Conservation (phyloP, 306 rosid species). For the Malus sieversii region DNA sequence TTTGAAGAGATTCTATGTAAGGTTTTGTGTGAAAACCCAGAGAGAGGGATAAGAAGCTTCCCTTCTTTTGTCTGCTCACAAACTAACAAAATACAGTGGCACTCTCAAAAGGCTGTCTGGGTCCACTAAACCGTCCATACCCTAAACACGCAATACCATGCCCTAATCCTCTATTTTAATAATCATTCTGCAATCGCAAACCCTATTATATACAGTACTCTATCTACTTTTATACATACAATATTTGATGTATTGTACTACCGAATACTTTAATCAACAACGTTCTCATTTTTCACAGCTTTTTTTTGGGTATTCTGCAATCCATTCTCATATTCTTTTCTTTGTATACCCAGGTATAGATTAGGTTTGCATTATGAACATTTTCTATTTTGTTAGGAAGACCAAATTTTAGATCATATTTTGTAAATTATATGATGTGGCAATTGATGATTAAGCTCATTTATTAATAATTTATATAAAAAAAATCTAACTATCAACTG, state of each 20-base stretch:
- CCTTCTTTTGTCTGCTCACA: slow-evolving; percentile 98
- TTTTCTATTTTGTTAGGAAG: not conserved
- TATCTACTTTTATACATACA: not conserved
- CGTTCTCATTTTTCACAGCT: not conserved
- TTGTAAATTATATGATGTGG: too few relatives aligned
- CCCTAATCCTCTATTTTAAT: not conserved
- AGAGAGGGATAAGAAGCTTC: slow-evolving; percentile 83
- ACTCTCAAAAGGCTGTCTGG: slow-evolving; percentile 44
- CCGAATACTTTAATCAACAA: not conserved
- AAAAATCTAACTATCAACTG: too few relatives aligned
- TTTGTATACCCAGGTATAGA: not conserved
- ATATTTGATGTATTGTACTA: not conserved
- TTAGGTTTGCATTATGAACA: not conserved
- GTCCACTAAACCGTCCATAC: slow-evolving; percentile 46
- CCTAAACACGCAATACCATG: slow-evolving; percentile 69
- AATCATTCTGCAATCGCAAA: slow-evolving; percentile 7
- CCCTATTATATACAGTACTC: not conserved
- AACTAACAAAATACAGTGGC: slow-evolving; percentile 63
- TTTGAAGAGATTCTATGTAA: slow-evolving; percentile 65
- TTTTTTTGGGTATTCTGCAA: not conserved
- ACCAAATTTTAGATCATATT: too few relatives aligned
- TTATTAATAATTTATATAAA: too few relatives aligned
- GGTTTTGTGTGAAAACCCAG: slow-evolving; percentile 55
- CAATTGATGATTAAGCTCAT: too few relatives aligned
- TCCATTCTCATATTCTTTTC: not conserved